Conservation (phyloP, 1,284 basidiomycete species). For the Exsudoporus floridanus region DNA sequence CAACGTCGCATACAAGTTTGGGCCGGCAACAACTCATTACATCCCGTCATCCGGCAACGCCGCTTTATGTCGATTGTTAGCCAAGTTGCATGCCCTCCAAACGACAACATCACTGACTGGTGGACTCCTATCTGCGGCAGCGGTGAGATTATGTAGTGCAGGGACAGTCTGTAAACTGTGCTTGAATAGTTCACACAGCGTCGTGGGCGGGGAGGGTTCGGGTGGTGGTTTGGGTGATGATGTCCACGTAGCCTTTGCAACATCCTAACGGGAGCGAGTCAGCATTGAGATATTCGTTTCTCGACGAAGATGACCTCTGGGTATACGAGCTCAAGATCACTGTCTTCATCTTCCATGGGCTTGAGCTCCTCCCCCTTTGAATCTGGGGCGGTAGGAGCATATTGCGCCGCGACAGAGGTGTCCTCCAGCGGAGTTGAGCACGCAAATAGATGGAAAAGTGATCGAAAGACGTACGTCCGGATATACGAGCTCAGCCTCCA, state of each 20-base stretch:
- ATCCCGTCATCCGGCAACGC: constrained; percentile 15
- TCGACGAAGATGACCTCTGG: constrained; percentile 10
- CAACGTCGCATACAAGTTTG: constrained; percentile 16
- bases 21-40: constrained; percentile 11
- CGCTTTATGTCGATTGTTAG: constrained; percentile 12
- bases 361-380: background rate
- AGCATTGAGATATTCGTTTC: background rate
- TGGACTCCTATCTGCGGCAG: background rate
- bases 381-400: background rate
- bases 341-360: background rate
- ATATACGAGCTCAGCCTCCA: constrained; percentile 22
- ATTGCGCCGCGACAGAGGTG: background rate
- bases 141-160: background rate
- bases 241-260: background rate
- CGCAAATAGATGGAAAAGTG: background rate
- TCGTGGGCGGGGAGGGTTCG: background rate
- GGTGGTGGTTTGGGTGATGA: background rate
- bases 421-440: constrained; percentile 9
- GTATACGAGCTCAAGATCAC: constrained; percentile 21
- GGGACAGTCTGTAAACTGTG: constrained; percentile 3
- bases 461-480: constrained; percentile 19
- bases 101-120: constrained; percentile 6
- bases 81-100: background rate
- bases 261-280: constrained; percentile 1
- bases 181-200: constrained; percentile 3